Conservation (phyloP, 805 yeast genomes). For the Metschnikowia corniflorae region DNA sequence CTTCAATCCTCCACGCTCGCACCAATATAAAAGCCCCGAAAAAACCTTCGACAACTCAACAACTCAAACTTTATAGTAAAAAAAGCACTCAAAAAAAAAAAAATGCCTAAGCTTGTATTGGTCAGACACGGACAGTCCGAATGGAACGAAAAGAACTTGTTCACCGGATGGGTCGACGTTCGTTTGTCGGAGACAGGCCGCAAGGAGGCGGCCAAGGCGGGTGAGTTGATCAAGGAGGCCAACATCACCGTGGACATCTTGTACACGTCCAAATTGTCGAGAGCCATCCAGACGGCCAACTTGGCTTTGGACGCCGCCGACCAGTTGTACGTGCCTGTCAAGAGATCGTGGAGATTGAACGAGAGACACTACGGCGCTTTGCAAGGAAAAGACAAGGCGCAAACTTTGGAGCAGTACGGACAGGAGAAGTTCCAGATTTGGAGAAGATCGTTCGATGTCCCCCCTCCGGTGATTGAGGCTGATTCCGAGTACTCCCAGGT, state of each 20-base stretch:
- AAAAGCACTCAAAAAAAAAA: conserved; percentile 6
- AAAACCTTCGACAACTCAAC: too few species aligned
- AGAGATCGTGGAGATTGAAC: conserved; percentile 96
- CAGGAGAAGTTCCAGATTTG: conserved; percentile 90
- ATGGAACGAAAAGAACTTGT: conserved; percentile 96
- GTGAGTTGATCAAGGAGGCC: conserved; percentile 84
- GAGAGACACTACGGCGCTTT: conserved; percentile 99
- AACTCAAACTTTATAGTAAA: too few species aligned
- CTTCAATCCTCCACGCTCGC: conserved; percentile 20
- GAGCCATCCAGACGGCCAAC: conserved; percentile 98
- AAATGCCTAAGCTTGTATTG: conserved; percentile 68
- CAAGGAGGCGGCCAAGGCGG: conserved; percentile 91
- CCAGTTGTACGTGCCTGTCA: conserved; percentile 84
- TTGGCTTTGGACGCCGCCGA: conserved; percentile 87
- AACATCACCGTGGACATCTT: conserved; percentile 81
- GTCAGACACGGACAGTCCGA: conserved; percentile 99
- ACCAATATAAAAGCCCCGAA: conserved; percentile 8
- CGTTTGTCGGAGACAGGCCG: conserved; percentile 77
- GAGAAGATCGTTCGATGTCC: conserved; percentile 97
- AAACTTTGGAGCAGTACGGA: conserved; percentile 82
- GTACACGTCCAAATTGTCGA: conserved; percentile 85
- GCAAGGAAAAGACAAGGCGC: conserved; percentile 98
- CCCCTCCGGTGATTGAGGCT: conserved; percentile 86
- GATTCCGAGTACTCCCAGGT: conserved; percentile 78
- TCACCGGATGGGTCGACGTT: conserved; percentile 99